Evolutionary conservation across 2,329 filamentous ascomycete species (phyloP).

Genomic region (Dothideomycetes sp.): DNA sequence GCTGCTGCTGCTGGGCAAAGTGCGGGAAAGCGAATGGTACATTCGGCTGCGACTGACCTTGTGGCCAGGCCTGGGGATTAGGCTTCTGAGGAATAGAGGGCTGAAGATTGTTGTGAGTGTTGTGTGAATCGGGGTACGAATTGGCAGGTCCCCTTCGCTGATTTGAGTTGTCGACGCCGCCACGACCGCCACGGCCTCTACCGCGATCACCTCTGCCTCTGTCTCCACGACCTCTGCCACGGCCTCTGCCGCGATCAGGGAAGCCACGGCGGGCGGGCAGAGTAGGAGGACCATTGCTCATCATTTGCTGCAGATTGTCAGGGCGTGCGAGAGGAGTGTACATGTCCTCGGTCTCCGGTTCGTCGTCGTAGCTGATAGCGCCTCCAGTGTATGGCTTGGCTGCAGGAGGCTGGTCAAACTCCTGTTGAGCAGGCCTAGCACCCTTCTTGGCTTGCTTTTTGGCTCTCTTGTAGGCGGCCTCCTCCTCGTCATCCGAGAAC

Average conservation of each 20-base stretch:
- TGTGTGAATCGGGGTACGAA: slow-evolving; percentile 21
- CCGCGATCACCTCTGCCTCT: slow-evolving; percentile 28
- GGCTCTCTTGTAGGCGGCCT: slow-evolving; percentile 45
- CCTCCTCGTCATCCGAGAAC: slow-evolving; percentile 94
- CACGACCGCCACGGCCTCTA: slow-evolving; percentile 20
- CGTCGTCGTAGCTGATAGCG: slow-evolving; percentile 34
- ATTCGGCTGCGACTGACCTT: slow-evolving; percentile 5
- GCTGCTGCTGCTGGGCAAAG: slow-evolving; percentile 16
- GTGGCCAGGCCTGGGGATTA: background rate
- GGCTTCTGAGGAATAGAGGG: slow-evolving; percentile 17
- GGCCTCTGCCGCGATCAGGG: slow-evolving; percentile 27
- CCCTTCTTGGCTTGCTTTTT: slow-evolving; percentile 27
- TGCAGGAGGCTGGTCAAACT: slow-evolving; percentile 3
- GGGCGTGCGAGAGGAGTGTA: slow-evolving; percentile 40
- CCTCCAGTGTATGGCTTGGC: slow-evolving; percentile 18
- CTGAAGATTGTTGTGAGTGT: slow-evolving; percentile 12
- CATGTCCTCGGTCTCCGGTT: slow-evolving; percentile 35
- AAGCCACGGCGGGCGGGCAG: slow-evolving; percentile 30
- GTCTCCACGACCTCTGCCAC: slow-evolving; percentile 22
- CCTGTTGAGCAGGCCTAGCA: slow-evolving; percentile 16
- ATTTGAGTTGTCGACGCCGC: slow-evolving; percentile 17
- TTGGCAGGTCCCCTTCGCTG: slow-evolving; percentile 15
- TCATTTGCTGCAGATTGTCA: slow-evolving; percentile 37
- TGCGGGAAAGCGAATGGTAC: slow-evolving; percentile 11
- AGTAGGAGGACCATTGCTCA: slow-evolving; percentile 30